Conservation (phyloP, 2,329 filamentous ascomycete genomes). For the Trichophyton equinum region DNA sequence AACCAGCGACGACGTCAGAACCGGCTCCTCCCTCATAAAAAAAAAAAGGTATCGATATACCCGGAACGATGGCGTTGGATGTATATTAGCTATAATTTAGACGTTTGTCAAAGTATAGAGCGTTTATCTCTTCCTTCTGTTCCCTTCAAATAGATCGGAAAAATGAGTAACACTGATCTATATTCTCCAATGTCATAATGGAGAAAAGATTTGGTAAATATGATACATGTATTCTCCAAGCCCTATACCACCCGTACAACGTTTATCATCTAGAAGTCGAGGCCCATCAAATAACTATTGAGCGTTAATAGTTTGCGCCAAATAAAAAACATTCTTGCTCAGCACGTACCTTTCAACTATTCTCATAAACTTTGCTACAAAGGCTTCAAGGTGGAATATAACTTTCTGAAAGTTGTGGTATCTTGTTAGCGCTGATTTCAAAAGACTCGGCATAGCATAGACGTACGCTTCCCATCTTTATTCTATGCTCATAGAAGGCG, state of each 20-base stretch:
- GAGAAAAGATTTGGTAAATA: neutral
- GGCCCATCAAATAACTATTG: constrained; percentile 15
- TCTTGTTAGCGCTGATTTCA: neutral
- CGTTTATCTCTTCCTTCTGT: neutral
- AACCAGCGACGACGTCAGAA: neutral
- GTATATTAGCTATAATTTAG: constrained; percentile 4
- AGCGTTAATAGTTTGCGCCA: neutral
- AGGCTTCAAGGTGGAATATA: constrained; percentile 95
- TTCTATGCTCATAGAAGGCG: constrained; percentile 91
- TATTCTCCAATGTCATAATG: neutral
- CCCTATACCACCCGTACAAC: neutral
- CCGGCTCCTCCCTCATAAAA: neutral
- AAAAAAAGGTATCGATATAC: neutral
- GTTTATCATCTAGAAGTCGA: constrained; percentile 11
- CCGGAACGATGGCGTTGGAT: neutral
- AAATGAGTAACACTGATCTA: too few species aligned
- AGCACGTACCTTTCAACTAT: constrained; percentile 72
- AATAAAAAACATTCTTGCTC: neutral
- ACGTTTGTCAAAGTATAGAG: neutral
- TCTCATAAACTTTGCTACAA: constrained; percentile 97
- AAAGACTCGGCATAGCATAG: neutral
- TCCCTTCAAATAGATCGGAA: too few species aligned
- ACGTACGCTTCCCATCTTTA: constrained; percentile 62
- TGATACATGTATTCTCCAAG: neutral
- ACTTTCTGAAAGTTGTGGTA: constrained; percentile 50